Conservation (phyloP, 2,329 filamentous ascomycete genomes). For the Madurella fahalii region DNA sequence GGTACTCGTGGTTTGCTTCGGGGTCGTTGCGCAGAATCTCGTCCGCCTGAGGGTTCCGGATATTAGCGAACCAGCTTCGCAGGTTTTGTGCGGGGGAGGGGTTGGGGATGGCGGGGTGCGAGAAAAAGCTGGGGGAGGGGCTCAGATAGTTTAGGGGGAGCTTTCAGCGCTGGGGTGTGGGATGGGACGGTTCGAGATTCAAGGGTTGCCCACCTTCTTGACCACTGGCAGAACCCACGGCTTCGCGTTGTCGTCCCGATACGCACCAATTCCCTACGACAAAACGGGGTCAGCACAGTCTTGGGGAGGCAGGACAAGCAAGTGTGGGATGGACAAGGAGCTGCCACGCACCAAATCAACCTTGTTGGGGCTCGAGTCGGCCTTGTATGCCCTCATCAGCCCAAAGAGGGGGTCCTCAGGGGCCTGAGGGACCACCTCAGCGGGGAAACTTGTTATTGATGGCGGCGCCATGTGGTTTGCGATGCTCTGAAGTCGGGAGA, state of each 20-base stretch:
- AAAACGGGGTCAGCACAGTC: constrained; percentile 11
- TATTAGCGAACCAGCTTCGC: constrained; percentile 9
- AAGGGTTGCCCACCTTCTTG: constrained; percentile 66
- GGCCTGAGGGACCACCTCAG: constrained; percentile 77
- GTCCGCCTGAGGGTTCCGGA: constrained; percentile 63
- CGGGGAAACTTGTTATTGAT: constrained; percentile 65
- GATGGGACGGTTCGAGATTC: background rate
- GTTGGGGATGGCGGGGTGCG: constrained; percentile 14
- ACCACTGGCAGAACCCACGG: constrained; percentile 96
- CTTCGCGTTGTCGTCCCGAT: constrained; percentile 91
- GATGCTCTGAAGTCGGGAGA: constrained; percentile 57
- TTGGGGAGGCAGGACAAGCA: background rate
- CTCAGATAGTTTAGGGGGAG: background rate
- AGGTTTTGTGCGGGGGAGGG: constrained; percentile 9
- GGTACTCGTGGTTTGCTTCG: constrained; percentile 94
- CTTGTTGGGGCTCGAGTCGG: constrained; percentile 73
- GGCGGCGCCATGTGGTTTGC: constrained; percentile 66
- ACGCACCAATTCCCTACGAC: constrained; percentile 73
- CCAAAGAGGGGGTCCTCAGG: constrained; percentile 95
- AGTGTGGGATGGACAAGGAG: constrained; percentile 3
- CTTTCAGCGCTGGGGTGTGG: too few species aligned
- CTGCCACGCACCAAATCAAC: constrained; percentile 72
- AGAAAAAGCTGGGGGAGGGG: background rate
- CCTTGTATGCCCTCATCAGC: constrained; percentile 80
- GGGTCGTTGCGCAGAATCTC: constrained; percentile 84